These are phyloP conservation scores for Coniochaeta ligniaria DNA, from an alignment of 2,329 filamentous ascomycete species.

Conservation along the genomic window DNA sequence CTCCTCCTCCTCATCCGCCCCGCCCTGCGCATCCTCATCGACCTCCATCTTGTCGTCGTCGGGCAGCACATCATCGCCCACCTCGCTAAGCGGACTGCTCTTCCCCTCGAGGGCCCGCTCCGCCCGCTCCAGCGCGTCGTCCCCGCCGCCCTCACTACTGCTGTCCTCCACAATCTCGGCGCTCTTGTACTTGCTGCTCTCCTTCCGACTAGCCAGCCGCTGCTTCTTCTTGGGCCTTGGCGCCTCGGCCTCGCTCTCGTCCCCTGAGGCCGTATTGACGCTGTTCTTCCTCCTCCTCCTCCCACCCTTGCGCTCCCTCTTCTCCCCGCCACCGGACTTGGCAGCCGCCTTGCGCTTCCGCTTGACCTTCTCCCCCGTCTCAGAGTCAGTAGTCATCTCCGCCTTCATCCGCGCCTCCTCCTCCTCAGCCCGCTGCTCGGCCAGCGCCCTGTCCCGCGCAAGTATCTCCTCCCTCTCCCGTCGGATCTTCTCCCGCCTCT, in stretches of 20 bases:
- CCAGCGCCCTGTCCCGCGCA: slow-evolving; percentile 66
- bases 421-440: slow-evolving; percentile 64
- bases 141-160: slow-evolving; percentile 36
- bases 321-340: slow-evolving; percentile 8
- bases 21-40: slow-evolving; percentile 26
- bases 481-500: slow-evolving; percentile 73
- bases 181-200: slow-evolving; percentile 71
- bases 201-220: slow-evolving; percentile 42
- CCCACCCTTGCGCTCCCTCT: slow-evolving; percentile 25
- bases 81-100: slow-evolving; percentile 29
- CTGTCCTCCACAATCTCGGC: slow-evolving; percentile 77
- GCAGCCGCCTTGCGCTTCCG: slow-evolving; percentile 50
- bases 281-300: slow-evolving; percentile 51
- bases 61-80: slow-evolving; percentile 14
- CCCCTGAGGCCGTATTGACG: slow-evolving; percentile 36
- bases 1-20: slow-evolving; percentile 32
- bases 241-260: slow-evolving; percentile 38
- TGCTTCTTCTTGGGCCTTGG: slow-evolving; percentile 54
- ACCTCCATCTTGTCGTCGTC: slow-evolving; percentile 43
- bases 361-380: slow-evolving; percentile 76
- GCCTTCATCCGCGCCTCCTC: slow-evolving; percentile 63
- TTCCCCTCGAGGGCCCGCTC: slow-evolving; percentile 19
- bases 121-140: slow-evolving; percentile 22
- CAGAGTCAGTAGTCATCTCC: slow-evolving; percentile 73
- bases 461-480: slow-evolving; percentile 78